Base-by-base conservation (phyloP, 352 stramenopile genomes). In the Phytophthora sansomeana region DNA sequence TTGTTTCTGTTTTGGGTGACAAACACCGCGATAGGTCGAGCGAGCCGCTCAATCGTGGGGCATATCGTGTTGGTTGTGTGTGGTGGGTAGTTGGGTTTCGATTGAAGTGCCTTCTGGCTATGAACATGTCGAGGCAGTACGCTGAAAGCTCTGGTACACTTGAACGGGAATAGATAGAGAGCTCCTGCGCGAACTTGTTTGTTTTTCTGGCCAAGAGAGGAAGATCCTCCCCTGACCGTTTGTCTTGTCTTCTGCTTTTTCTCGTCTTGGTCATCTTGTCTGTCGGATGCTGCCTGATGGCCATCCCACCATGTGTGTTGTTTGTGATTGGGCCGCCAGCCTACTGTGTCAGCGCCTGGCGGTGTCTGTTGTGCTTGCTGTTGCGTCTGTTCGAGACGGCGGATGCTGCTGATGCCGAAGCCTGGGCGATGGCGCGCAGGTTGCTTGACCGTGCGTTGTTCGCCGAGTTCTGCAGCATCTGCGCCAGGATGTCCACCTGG, bases 401-500 rank as follows among this genome's bases (percentile, higher is more conserved):
- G 24, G 62, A 73, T 14, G 71, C 71, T 32, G 71, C 71, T 24
- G 70, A 51, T 33, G 71, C 71, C 49, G 71, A 78, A 19, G 71
- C 71, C 49, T 69, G 61, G 13, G 71, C 71, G 35, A 78, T 75
- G 17, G 71, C 67, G 30, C 71, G 71, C 48, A 78, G 52, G 58
- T 75, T 75, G 42, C 58, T 75, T 42, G 65, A 69, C 13, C 33
- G 53, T 38, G 71, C 71, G 36, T 63, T 78, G 44, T 73, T 72
- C 3, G 76, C 69, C 32, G 76, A 81, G 46, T 70, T 75, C 39
- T 64, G 59, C 53, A 82, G 51, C 63, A 85, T 46, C 62, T 78
- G 72, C 8, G 74, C 74, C 19, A 85, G 47, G 33, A 82, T 71
- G 32, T 85, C 77, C 39, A 79, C 61, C 62, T 82, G 77, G 42